Percentiles rank a stretch among this genome's conserved stretches.
These are phyloP conservation scores for Boletus coccyginus DNA, from an alignment of 768 basidiomycete species.

Conservation along the genomic window DNA sequence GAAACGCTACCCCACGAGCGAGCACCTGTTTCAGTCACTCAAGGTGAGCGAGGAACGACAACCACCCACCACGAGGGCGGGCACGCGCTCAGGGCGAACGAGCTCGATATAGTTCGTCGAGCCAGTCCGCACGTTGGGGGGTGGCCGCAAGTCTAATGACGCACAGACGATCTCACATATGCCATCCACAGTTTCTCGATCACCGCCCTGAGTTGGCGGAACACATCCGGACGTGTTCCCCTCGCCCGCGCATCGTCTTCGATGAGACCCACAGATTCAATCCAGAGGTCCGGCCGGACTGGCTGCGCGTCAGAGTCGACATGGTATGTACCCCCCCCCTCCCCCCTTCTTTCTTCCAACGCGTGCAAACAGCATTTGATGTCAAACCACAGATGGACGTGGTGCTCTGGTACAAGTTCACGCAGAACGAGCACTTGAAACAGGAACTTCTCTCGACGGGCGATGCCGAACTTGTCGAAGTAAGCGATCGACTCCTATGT, in stretches of 20 bases:
- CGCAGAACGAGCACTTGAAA: conserved; percentile 37
- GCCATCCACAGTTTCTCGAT: conserved; percentile 30
- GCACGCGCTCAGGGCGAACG: too few relatives aligned
- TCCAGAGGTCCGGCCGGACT: conserved; percentile 35
- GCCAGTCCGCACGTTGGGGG: conserved; percentile 1
- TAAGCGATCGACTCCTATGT: conserved; percentile 24
- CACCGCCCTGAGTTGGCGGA: conserved; percentile 34
- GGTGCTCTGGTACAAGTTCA: conserved; percentile 40
- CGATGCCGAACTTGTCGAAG: conserved; percentile 37
- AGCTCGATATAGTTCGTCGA: neutral
- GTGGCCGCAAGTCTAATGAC: conserved; percentile 12
- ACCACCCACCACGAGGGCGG: neutral
- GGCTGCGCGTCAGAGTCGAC: conserved; percentile 32
- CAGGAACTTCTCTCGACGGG: conserved; percentile 37
- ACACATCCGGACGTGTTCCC: conserved; percentile 35
- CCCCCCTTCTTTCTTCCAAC: conserved; percentile 8
- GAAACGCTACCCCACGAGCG: conserved; percentile 43
- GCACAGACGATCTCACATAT: conserved; percentile 15
- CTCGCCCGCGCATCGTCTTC: conserved; percentile 31
- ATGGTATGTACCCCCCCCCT: conserved; percentile 22
- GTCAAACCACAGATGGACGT: conserved; percentile 34
- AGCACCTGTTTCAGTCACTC: conserved; percentile 47
- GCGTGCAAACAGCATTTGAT: conserved; percentile 10
- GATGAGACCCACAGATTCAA: conserved; percentile 36
- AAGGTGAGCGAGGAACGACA: conserved; percentile 30